Evolutionary conservation across 805 yeast genomes (phyloP).

Genomic region (Kregervanrija pseudodelftensis): DNA sequence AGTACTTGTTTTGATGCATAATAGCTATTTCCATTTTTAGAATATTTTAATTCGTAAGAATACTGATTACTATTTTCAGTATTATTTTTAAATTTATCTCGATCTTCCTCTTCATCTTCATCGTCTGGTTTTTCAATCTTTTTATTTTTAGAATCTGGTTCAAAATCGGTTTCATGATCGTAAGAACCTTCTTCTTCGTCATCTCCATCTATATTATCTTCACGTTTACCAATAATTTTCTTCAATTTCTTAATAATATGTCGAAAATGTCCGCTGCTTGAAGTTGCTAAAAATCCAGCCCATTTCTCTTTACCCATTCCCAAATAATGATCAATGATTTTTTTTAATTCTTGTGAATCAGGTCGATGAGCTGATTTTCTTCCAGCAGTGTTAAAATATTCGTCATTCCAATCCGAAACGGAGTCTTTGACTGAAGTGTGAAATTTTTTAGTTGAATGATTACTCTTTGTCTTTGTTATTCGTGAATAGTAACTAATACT

Average conservation of each 20-base stretch:
- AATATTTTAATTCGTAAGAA: not conserved
- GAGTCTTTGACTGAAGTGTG: conserved; percentile 23
- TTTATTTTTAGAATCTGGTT: too few relatives aligned
- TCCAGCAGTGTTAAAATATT: conserved; percentile 15
- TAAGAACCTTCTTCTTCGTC: conserved; percentile 1
- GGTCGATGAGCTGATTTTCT: conserved; percentile 17
- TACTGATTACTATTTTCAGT: not conserved
- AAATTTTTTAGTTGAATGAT: not conserved
- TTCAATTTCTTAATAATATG: conserved; percentile 16
- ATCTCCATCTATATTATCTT: conserved; percentile 6
- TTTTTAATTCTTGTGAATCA: conserved; percentile 19
- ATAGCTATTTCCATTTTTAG: not conserved
- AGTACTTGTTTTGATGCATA: not conserved
- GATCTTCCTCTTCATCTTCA: conserved; percentile 2
- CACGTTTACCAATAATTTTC: conserved; percentile 7
- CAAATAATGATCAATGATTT: conserved; percentile 14
- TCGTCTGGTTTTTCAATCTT: too few relatives aligned
- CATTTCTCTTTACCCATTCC: conserved; percentile 22
- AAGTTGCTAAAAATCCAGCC: conserved; percentile 23
- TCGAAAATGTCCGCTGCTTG: conserved; percentile 19
- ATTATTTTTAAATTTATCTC: not conserved
- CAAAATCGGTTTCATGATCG: not conserved
- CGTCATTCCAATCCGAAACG: conserved; percentile 14
- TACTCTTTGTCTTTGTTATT: too few relatives aligned
- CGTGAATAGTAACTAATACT: too few relatives aligned